Conservation (phyloP, 257 asterid species). For the Salvia miltiorrhiza region DNA sequence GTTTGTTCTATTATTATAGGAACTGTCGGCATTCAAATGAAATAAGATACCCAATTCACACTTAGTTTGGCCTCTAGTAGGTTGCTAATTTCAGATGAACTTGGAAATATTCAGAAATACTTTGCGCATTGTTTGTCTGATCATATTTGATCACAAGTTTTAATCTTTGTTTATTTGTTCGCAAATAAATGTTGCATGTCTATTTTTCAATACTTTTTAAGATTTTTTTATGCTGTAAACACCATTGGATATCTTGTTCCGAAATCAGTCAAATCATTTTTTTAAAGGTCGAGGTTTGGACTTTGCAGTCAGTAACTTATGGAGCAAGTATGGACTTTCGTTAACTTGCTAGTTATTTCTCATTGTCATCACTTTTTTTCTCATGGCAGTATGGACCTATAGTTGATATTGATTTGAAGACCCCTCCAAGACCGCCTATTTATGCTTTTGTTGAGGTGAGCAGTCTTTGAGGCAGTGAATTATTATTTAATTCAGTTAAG, state of each 20-base stretch:
- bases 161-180: no score
- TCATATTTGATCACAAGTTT: neutral
- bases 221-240: neutral
- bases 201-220: neutral
- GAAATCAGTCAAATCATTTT: neutral
- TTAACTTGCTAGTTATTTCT: neutral
- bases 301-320: neutral
- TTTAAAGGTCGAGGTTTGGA: neutral
- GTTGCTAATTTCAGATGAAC: neutral
- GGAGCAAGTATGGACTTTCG: neutral
- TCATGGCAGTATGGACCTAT: constrained; percentile 64
- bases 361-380: neutral
- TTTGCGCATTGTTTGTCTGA: neutral
- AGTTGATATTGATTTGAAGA: constrained; percentile 72
- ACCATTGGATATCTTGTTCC: neutral
- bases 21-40: neutral
- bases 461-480: neutral
- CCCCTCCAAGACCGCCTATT: constrained; percentile 83
- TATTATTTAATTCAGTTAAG: neutral
- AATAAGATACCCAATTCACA: neutral
- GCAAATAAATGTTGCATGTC: neutral
- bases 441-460: constrained; percentile 90
- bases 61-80: neutral
- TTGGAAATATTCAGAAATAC: neutral
- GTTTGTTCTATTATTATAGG: neutral